Conservation (phyloP, 78 protist species). For the Thecamonas trahens region DNA sequence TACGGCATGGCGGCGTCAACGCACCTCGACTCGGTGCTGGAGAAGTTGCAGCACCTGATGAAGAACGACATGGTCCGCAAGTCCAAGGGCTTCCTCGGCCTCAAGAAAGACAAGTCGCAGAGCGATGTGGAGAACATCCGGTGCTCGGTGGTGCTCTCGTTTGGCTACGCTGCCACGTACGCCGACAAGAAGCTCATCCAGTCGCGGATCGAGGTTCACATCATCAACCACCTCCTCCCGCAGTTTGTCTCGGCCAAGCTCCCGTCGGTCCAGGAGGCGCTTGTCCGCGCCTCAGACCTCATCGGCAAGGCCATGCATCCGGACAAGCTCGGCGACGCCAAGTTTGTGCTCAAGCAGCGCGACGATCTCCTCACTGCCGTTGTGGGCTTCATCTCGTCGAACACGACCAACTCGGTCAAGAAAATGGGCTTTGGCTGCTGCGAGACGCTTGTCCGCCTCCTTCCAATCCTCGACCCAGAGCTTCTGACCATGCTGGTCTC, state of each 20-base stretch:
- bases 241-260: background rate
- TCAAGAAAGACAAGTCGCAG: conserved; percentile 4
- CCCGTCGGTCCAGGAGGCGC: background rate
- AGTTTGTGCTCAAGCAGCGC: conserved; percentile 35
- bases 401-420: background rate
- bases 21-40: conserved; percentile 52
- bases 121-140: conserved; percentile 17
- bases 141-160: conserved; percentile 21
- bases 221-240: conserved; percentile 36
- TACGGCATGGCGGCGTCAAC: conserved; percentile 36
- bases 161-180: conserved; percentile 38
- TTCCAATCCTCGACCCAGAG: background rate
- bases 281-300: conserved; percentile 21
- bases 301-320: conserved; percentile 51
- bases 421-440: background rate
- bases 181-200: conserved; percentile 12
- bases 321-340: conserved; percentile 6
- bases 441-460: background rate
- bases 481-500: background rate
- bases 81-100: conserved; percentile 39
- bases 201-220: conserved; percentile 54
- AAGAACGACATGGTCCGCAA: conserved; percentile 41
- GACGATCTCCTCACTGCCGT: conserved; percentile 31
- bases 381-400: conserved; percentile 21
- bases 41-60: background rate